Evolutionary conservation across 805 yeast species (phyloP), one percentile per base, ranked within the genome.

Genomic region (Candida nitratophila): DNA sequence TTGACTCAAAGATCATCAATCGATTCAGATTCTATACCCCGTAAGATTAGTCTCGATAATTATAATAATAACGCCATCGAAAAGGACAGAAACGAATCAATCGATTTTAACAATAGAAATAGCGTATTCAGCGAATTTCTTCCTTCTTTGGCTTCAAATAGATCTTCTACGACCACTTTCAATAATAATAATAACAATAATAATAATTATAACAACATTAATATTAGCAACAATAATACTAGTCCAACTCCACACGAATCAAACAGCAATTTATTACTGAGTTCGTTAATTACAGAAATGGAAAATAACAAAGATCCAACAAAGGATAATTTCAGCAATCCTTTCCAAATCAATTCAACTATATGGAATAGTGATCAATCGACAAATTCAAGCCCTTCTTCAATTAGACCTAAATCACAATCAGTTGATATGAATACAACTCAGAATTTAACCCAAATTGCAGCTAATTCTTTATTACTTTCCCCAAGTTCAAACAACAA

Each of bases 191-290:
- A 32, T 20, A 32, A 4, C 20, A 20, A 33, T 15, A 29, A 15
- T 19, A 37, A 42, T 33, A 42, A 39, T 33, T 34, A 20, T 10
- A 42, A 31, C 21, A 29, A 29, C 8, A 8, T 12, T 29, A 29
- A 45, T 31, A 30, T 12, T 29, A 39, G 17, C 19, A 33, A 26
- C 24, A 39, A 39, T 24, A 53, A 51, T 42, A 48, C 47, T 39
- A 45, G 58, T 36, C n/a, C n/a, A n/a, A n/a, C n/a, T n/a, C n/a
- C n/a, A n/a, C n/a, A n/a, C n/a, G 11, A 26, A 26, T 26, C 29
- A 26, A 26, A 26, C 11, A 9, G 5, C 14, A 29, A 29, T 29
- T 29, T 29, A 29, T 29, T 29, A 29, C n/a, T 29, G 14, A 29
- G 14, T 29, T 29, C 32, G 8, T 29, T 29, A 12, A 29, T 29